Base-by-base conservation (phyloP, 345 rosid genomes). In the Excoecaria cochinchinensis region DNA sequence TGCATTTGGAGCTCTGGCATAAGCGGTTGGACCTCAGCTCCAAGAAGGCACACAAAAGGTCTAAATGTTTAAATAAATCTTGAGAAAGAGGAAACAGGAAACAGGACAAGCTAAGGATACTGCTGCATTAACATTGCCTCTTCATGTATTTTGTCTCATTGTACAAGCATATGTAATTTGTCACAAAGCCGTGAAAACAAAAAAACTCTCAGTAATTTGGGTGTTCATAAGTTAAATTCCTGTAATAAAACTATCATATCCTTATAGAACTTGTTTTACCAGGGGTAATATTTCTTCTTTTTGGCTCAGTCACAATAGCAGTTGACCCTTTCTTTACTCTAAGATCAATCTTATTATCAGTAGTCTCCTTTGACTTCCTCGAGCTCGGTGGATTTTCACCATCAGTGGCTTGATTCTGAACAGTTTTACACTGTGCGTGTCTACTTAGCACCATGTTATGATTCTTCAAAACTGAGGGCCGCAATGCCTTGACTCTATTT, bases 381-480 rank as follows among this genome's bases (percentile, higher is more conserved):
- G 75, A 70, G 71, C 51, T 71, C 24, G 3, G 19, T 44, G 78
- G 73, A 71, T 64, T 77, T 51, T 67, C 72, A 42, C 53, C 46
- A 16, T 53, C 46, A 16, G 7, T 39, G 62, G 76, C 72, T n/a
- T 59, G 73, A 56, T 58, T 55, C 17, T 74, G 70, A 44, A 24
- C 25, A 53, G 44, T 68, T 76, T 83, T 83, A 58, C 83, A 68
- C 9, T 71, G 79, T 16, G 65, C 76, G 25, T 81, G 84, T 76
- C 86, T 78, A 15, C 74, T 78, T 63, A 72, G 87, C 46, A 77
- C 63, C 52, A 8, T 19, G 51, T 72, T 71, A 21, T 79, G 79
- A 53, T 77, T 84, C 82, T 78, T 82, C 77, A 66, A 71, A 40
- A 79, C 78, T 15, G 76, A 25, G 8, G 82, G 75, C 56, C 69